Percentiles rank a stretch among this genome's conserved stretches.
Evolutionary conservation across 2,329 filamentous ascomycete genomes (phyloP).

Genomic region (Fusarium hostae): DNA sequence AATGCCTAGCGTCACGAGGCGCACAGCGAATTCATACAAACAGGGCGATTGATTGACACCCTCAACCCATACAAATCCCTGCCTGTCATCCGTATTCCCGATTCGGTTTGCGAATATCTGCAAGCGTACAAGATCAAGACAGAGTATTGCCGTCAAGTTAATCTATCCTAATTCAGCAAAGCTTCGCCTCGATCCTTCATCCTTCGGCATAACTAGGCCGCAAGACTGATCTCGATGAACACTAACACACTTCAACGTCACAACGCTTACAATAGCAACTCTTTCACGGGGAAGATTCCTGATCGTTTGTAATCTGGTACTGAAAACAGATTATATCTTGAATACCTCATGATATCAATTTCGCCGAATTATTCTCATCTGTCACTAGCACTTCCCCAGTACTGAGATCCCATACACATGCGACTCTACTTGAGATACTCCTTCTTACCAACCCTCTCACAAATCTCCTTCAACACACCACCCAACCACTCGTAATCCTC

Average conservation of each 20-base stretch:
- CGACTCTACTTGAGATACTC: constrained; percentile 44
- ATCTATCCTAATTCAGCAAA: neutral
- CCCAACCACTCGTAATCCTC: constrained; percentile 81
- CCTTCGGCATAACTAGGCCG: neutral
- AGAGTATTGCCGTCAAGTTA: neutral
- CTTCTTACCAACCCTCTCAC: constrained; percentile 53
- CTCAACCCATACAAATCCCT: neutral
- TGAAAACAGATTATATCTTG: neutral
- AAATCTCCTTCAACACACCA: constrained; percentile 63
- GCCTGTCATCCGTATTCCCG: neutral
- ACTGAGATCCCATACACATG: neutral
- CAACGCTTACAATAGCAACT: neutral
- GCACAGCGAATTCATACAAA: neutral
- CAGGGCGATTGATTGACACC: neutral
- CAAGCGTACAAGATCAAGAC: neutral
- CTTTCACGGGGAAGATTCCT: neutral
- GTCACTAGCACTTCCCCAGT: neutral
- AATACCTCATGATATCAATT: neutral
- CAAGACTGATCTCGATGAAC: neutral
- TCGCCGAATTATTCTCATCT: neutral
- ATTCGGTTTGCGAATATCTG: neutral
- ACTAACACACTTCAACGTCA: neutral
- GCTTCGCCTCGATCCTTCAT: neutral
- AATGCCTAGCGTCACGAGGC: constrained; percentile 17
- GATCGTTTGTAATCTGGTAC: neutral